Evolutionary conservation across 1,139 yeast genomes (phyloP), one percentile per base, ranked within the genome.

Genomic region (Taphrina wiesneri): DNA sequence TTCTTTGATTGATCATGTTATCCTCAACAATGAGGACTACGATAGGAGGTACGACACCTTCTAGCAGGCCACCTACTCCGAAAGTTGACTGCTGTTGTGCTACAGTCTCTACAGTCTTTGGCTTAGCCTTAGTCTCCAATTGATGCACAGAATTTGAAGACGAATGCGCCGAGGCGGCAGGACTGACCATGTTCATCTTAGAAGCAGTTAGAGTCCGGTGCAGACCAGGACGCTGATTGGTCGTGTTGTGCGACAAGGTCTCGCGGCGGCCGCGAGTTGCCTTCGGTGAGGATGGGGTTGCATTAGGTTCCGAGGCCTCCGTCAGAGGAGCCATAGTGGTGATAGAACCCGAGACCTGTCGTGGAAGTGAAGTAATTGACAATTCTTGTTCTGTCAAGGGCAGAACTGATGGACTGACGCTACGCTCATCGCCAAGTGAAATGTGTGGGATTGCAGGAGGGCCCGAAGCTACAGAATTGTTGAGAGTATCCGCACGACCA

Each of bases 1-100:
- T 92, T 59, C 90, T 90, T 78, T 90, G 96, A 77, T 93, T 93
- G 73, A 93, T 92, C 57, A 93, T 88, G 75, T 93, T 93, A 80
- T 93, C 99, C 76, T 93, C 99, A 6, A 95, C 99, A 41, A 93
- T 93, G 66, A 93, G 79, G 2, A 93, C 97, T 46, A 91, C 90
- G 63, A 93, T 87, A 68, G 91, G 90, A 0, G 97, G 97, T 3
- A 79, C 78, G 2, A 76, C 75, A 3, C 74, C 75, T 39, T 76
- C 77, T 39, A 75, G 69, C 2, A 73, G 45, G 11, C 57, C 43
- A 56, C 61, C 60, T 60, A 36, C 56, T 6, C 65, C 46, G 19
- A 46, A 43, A 54, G 54, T 34, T 28, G 52, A 30, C 36, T 63
- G 46, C 28, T 43, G 62, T 17, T 52, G 30, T 9, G 32, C 36